phyloP scores from a whole-genome alignment of 306 rosid genomes.

The Rubus parviflorus region DNA sequence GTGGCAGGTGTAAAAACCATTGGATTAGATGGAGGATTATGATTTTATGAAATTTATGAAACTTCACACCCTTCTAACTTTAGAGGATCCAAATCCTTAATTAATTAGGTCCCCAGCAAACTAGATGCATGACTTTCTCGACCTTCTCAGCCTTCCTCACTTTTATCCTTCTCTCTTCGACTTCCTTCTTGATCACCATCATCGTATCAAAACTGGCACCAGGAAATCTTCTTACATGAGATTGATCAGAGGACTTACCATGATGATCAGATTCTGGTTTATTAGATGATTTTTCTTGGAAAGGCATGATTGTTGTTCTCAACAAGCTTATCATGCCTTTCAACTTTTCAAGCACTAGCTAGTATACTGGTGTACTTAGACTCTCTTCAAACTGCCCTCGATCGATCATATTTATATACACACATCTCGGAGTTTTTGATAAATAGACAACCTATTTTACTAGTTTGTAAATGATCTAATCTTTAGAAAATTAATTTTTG shows the following conservation, averaged over 20 bases:
- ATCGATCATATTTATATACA: neutral
- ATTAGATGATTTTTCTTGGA: neutral
- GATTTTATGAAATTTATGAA: no score
- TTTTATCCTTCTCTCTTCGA: neutral
- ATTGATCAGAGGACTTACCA: neutral
- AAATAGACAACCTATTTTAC: neutral
- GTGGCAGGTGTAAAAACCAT: no score
- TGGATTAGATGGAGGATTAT: no score
- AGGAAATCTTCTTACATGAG: neutral
- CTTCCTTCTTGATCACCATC: conserved; percentile 2
- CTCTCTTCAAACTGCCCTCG: neutral
- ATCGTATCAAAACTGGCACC: neutral
- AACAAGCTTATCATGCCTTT: conserved; percentile 9
- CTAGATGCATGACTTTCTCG: conserved; percentile 31
- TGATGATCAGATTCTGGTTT: neutral
- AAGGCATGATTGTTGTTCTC: conserved; percentile 8
- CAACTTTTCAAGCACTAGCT: neutral
- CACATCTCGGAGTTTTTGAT: neutral
- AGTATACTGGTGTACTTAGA: neutral
- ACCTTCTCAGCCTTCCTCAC: conserved; percentile 17
- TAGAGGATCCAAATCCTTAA: no score
- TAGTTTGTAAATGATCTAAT: neutral
- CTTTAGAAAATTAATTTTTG: neutral
- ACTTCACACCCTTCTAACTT: no score
- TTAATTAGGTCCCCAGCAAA: conserved; percentile 23